A percentile compares a stretch with the other conserved stretches of the same genome.
phyloP scores from a whole-genome alignment of 805 yeast genomes.

The Pichia paraexigua region DNA sequence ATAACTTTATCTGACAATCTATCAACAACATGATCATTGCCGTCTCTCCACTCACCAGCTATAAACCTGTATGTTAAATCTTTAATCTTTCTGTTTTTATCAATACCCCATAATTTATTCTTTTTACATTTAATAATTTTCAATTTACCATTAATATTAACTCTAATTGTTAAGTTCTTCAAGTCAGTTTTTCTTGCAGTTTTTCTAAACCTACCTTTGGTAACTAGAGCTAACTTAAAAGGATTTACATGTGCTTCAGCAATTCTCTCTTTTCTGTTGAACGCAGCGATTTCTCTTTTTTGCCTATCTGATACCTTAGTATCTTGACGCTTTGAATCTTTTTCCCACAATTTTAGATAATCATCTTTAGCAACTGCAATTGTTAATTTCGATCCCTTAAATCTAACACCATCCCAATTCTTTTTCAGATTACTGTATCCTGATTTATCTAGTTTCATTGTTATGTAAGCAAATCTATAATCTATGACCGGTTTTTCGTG shows the following conservation, averaged over 20 bases:
- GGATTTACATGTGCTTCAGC: conserved; percentile 36
- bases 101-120: conserved; percentile 87
- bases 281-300: conserved; percentile 28
- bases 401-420: conserved; percentile 62
- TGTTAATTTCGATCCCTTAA: conserved; percentile 61
- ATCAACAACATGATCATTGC: conserved; percentile 73
- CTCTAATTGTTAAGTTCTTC: conserved; percentile 56
- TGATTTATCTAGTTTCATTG: conserved; percentile 42
- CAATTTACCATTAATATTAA: conserved; percentile 47
- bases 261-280: conserved; percentile 34
- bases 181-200: conserved; percentile 42
- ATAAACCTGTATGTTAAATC: conserved; percentile 58
- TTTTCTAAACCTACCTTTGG: conserved; percentile 53
- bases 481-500: conserved; percentile 49
- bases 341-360: conserved; percentile 39
- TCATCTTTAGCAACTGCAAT: conserved; percentile 57
- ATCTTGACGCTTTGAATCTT: conserved; percentile 38
- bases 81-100: conserved; percentile 50
- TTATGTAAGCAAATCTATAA: conserved; percentile 57
- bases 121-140: conserved; percentile 55
- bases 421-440: conserved; percentile 42
- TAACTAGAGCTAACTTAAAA: conserved; percentile 17
- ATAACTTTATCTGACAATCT: conserved; percentile 27
- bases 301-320: conserved; percentile 21
- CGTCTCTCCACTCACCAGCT: conserved; percentile 72